Conservation (phyloP, 768 basidiomycete genomes). For the Calocera viscosa region DNA sequence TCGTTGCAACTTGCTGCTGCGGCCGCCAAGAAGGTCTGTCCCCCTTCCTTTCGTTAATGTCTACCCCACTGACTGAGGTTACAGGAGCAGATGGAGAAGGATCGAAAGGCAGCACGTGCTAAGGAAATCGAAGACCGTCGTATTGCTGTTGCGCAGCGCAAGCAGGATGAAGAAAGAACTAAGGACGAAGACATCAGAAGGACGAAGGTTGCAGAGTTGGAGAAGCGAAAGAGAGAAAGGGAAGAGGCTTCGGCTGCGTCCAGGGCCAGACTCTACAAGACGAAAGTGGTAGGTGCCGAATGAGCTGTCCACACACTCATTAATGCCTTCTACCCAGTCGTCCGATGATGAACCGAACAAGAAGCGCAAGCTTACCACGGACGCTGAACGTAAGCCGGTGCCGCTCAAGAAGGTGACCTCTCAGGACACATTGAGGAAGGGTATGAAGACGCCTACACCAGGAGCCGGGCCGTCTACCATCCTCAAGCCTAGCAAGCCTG, state of each 20-base stretch:
- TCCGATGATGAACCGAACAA: constrained; percentile 54
- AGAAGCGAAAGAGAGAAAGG: constrained; percentile 61
- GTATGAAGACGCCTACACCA: not conserved
- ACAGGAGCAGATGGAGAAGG: constrained; percentile 81
- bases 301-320: not conserved
- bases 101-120: constrained; percentile 58
- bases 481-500: not conserved
- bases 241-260: constrained; percentile 36
- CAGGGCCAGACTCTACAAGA: not conserved
- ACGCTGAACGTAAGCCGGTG: constrained; percentile 45
- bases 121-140: constrained; percentile 76
- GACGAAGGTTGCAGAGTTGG: constrained; percentile 59
- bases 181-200: constrained; percentile 51
- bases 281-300: not conserved
- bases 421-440: constrained; percentile 32
- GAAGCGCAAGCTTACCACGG: constrained; percentile 51
- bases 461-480: not conserved
- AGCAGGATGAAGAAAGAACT: constrained; percentile 63
- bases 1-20: constrained; percentile 69
- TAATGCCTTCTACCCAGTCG: not conserved
- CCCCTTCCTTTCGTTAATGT: constrained; percentile 1
- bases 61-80: constrained; percentile 1
- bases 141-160: constrained; percentile 55
- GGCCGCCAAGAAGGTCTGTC: constrained; percentile 75
- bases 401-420: constrained; percentile 45